A percentile compares a stretch with the other conserved stretches of the same genome.
phyloP scores from a whole-genome alignment of 2,329 filamentous ascomycete species.

The Aspergillus udagawae region DNA sequence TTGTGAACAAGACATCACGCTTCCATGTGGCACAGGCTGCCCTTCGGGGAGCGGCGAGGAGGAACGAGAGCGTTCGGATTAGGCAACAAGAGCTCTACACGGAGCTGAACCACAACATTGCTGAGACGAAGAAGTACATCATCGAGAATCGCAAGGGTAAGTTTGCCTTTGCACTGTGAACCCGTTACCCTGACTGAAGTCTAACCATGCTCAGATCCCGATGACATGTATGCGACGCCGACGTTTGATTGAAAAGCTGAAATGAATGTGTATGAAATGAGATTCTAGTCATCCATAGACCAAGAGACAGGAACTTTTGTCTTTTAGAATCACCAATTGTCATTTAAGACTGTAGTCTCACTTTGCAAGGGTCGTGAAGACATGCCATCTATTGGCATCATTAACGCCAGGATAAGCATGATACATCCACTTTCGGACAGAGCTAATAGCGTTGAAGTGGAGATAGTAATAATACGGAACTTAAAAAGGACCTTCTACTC shows the following conservation, averaged over 20 bases:
- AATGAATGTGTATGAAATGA: not conserved
- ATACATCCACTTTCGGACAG: too few relatives aligned
- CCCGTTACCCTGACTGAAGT: not conserved
- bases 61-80: conserved; percentile 47
- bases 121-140: conserved; percentile 53
- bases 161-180: conserved; percentile 11
- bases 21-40: conserved; percentile 58
- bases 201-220: conserved; percentile 42
- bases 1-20: conserved; percentile 57
- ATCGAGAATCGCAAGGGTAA: conserved; percentile 50
- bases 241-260: conserved; percentile 29
- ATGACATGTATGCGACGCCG: conserved; percentile 50
- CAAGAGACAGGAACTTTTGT: not conserved
- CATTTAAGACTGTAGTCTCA: not conserved
- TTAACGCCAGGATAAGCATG: too few relatives aligned
- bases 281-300: not conserved
- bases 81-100: conserved; percentile 45
- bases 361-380: too few relatives aligned
- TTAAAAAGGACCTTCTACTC: too few relatives aligned
- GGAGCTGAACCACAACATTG: conserved; percentile 48
- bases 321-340: not conserved
- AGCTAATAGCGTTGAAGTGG: too few relatives aligned
- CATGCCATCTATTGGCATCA: too few relatives aligned
- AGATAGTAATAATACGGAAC: too few relatives aligned
- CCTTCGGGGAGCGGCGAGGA: conserved; percentile 45